A percentile compares a stretch with the other conserved stretches of the same genome.
Evolutionary conservation across 129 eudicot species (phyloP).

Genomic region (Glebionis coronaria): DNA sequence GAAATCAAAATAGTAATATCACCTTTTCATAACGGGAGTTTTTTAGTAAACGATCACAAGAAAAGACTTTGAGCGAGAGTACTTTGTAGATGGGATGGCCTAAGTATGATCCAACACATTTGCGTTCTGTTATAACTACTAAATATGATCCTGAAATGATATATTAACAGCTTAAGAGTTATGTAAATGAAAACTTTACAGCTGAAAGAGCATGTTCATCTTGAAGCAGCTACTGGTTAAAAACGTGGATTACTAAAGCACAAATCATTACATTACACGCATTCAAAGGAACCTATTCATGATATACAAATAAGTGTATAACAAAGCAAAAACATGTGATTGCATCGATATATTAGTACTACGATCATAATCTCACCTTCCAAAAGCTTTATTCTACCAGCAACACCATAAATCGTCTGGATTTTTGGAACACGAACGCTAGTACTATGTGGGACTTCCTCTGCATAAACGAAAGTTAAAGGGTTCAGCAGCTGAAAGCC

Average conservation of each 20-base stretch:
- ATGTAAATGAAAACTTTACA: neutral
- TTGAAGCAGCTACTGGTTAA: neutral
- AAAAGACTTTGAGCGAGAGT: conserved; percentile 55
- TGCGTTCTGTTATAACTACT: conserved; percentile 58
- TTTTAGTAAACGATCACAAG: conserved; percentile 64
- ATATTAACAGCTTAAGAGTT: conserved; percentile 2
- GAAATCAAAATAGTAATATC: neutral
- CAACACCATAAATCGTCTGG: conserved; percentile 62
- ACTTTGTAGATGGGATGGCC: conserved; percentile 73
- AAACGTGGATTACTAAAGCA: too few species aligned
- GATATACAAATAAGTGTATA: too few species aligned
- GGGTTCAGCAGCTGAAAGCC: conserved; percentile 1
- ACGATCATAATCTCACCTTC: conserved; percentile 48
- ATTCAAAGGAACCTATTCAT: neutral
- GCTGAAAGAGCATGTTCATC: neutral
- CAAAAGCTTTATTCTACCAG: conserved; percentile 72
- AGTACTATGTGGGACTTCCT: conserved; percentile 55
- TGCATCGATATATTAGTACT: neutral
- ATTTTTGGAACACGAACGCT: conserved; percentile 61
- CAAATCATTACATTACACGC: neutral
- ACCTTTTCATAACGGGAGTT: conserved; percentile 65
- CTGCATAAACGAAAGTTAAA: conserved; percentile 34
- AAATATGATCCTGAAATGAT: conserved; percentile 58
- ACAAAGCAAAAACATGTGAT: neutral
- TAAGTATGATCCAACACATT: conserved; percentile 69